These are phyloP conservation scores for Phytophthora agathidicida DNA, from an alignment of 352 stramenopile genomes.

Conservation along the genomic window DNA sequence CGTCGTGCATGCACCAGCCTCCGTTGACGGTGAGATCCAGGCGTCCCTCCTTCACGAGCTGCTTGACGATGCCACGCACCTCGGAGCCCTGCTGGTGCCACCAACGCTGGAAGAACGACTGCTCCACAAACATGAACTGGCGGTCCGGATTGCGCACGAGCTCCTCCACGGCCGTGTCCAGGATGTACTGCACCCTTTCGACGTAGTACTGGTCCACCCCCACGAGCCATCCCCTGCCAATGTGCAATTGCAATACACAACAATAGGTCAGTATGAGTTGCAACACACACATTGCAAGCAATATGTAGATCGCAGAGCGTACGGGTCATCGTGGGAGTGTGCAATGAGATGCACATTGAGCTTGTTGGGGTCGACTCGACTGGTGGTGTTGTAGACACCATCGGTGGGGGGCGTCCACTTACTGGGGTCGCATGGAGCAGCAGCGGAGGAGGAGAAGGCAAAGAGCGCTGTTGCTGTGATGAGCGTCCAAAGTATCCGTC, in stretches of 20 bases:
- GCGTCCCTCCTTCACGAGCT: conserved; percentile 91
- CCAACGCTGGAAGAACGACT: conserved; percentile 97
- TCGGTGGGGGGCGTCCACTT: conserved; percentile 73
- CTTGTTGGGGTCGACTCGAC: conserved; percentile 56
- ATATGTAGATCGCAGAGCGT: too few species aligned
- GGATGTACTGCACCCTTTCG: conserved; percentile 93
- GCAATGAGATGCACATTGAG: conserved; percentile 97
- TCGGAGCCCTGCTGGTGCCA: conserved; percentile 90
- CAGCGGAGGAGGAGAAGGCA: background rate
- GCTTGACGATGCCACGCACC: conserved; percentile 76
- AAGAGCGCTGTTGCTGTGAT: conserved; percentile 10
- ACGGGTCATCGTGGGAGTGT: conserved; percentile 96
- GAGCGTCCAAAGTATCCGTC: background rate
- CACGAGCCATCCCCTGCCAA: conserved; percentile 90
- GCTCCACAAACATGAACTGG: conserved; percentile 96
- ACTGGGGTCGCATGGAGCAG: conserved; percentile 57
- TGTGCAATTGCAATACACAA: conserved; percentile 13
- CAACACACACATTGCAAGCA: background rate
- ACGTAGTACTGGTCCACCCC: conserved; percentile 98
- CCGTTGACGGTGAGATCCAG: conserved; percentile 95
- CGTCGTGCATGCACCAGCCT: conserved; percentile 99
- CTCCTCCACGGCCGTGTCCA: conserved; percentile 92
- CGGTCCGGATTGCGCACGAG: conserved; percentile 90
- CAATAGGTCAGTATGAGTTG: conserved; percentile 16
- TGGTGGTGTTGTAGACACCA: conserved; percentile 73